phyloP scores from a whole-genome alignment of 257 asterid genomes.

The Scutellaria barbata region DNA sequence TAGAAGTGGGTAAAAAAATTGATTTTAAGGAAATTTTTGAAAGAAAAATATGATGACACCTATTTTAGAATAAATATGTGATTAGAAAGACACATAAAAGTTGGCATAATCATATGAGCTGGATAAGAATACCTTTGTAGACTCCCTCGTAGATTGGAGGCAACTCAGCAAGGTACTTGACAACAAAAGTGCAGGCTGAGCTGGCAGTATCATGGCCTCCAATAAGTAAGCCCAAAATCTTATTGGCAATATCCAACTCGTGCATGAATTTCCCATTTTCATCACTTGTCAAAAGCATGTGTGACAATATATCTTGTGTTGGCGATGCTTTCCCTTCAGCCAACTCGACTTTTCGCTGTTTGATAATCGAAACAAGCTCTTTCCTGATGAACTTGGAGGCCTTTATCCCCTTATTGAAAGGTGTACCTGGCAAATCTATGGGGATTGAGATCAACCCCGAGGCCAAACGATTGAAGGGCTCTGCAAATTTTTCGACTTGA shows the following conservation, averaged over 20 bases:
- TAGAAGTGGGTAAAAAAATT: too few species aligned
- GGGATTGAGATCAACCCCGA: slow-evolving; percentile 56
- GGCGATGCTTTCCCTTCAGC: slow-evolving; percentile 56
- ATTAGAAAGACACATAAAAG: too few species aligned
- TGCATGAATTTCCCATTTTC: slow-evolving; percentile 58
- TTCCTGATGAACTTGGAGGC: slow-evolving; percentile 56
- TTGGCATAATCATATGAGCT: too few species aligned
- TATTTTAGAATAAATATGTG: too few species aligned
- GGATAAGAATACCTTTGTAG: slow-evolving; percentile 16
- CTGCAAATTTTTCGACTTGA: slow-evolving; percentile 45
- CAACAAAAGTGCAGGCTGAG: slow-evolving; percentile 60
- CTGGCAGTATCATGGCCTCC: slow-evolving; percentile 72
- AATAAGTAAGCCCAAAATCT: slow-evolving; percentile 57
- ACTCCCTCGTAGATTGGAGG: slow-evolving; percentile 60
- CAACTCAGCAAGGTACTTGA: slow-evolving; percentile 63
- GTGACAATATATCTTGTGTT: slow-evolving; percentile 64
- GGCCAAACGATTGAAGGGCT: slow-evolving; percentile 53
- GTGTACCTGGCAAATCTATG: slow-evolving; percentile 60
- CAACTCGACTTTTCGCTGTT: slow-evolving; percentile 49
- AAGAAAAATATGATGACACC: too few species aligned
- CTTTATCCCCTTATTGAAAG: slow-evolving; percentile 53
- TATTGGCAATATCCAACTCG: slow-evolving; percentile 55
- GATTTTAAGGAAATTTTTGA: too few species aligned
- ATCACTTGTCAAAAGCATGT: slow-evolving; percentile 56
- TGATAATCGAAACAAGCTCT: slow-evolving; percentile 48